phyloP scores from a whole-genome alignment of 768 basidiomycete species.

The Leccinum variicolor region DNA sequence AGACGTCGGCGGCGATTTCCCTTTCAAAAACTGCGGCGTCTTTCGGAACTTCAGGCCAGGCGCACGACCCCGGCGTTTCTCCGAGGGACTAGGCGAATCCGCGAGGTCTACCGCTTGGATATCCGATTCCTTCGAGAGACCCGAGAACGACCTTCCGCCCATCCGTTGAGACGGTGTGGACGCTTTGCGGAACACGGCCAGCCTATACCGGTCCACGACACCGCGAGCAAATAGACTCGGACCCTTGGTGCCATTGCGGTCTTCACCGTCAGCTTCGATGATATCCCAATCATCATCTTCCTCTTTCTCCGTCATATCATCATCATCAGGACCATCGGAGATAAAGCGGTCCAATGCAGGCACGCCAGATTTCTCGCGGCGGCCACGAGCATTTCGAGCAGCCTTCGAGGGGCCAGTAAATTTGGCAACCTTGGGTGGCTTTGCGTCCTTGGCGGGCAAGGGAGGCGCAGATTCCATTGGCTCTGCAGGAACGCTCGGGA shows the following conservation, averaged over 20 bases:
- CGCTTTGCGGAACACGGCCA: conserved; percentile 84
- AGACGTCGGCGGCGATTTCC: conserved; percentile 57
- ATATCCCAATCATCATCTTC: conserved; percentile 93
- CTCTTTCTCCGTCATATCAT: conserved; percentile 37
- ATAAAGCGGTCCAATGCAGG: conserved; percentile 74
- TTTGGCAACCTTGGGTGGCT: conserved; percentile 24
- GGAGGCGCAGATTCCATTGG: conserved; percentile 25
- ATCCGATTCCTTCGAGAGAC: conserved; percentile 55
- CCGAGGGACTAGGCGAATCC: conserved; percentile 44
- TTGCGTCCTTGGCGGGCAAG: conserved; percentile 31
- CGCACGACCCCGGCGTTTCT: conserved; percentile 64
- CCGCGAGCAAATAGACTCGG: conserved; percentile 87
- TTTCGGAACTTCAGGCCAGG: conserved; percentile 71
- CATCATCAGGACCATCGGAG: conserved; percentile 48
- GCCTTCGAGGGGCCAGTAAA: conserved; percentile 12
- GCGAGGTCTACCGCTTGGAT: conserved; percentile 34
- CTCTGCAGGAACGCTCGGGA: conserved; percentile 3
- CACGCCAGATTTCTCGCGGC: conserved; percentile 82
- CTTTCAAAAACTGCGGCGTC: conserved; percentile 68
- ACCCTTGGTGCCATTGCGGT: conserved; percentile 75
- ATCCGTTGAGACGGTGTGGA: conserved; percentile 56
- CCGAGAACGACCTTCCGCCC: conserved; percentile 50
- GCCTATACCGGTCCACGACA: conserved; percentile 81
- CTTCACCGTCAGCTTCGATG: conserved; percentile 80
- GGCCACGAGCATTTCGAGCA: conserved; percentile 36